Evolutionary conservation across 1,284 basidiomycete species (phyloP).

Genomic region (Chalciporus sp.): DNA sequence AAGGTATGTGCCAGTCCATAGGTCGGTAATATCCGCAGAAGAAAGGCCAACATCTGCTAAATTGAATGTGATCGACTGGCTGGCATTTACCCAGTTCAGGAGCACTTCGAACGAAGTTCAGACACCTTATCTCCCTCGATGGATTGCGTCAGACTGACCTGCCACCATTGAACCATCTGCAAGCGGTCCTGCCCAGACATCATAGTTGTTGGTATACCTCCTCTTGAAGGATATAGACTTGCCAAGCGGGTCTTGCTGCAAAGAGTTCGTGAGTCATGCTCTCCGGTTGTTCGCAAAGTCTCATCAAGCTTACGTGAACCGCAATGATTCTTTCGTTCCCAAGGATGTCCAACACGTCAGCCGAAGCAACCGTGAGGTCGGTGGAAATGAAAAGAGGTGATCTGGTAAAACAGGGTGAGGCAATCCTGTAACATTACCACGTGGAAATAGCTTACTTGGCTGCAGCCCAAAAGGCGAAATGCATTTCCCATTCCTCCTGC

Average conservation of each 20-base stretch:
- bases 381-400: slow-evolving; percentile 17
- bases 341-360: slow-evolving; percentile 6
- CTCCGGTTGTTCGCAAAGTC: neutral
- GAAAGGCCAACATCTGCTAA: no score
- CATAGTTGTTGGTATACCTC: slow-evolving; percentile 51
- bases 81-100: no score
- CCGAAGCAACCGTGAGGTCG: slow-evolving; percentile 4
- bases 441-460: slow-evolving; percentile 6
- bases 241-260: slow-evolving; percentile 51
- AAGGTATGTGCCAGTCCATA: no score
- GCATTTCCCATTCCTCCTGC: slow-evolving; percentile 45
- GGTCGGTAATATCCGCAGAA: no score
- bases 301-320: slow-evolving; percentile 8
- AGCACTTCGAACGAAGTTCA: no score
- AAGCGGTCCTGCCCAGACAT: slow-evolving; percentile 52
- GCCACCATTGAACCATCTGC: slow-evolving; percentile 52
- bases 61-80: no score
- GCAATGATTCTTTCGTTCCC: slow-evolving; percentile 8
- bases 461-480: slow-evolving; percentile 49
- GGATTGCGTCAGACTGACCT: no score
- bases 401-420: neutral
- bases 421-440: neutral
- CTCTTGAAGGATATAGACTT: slow-evolving; percentile 49
- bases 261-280: neutral
- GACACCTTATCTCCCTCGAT: no score